Base-by-base conservation (phyloP, 2,329 filamentous ascomycete species). In the Biscogniauxia marginata region DNA sequence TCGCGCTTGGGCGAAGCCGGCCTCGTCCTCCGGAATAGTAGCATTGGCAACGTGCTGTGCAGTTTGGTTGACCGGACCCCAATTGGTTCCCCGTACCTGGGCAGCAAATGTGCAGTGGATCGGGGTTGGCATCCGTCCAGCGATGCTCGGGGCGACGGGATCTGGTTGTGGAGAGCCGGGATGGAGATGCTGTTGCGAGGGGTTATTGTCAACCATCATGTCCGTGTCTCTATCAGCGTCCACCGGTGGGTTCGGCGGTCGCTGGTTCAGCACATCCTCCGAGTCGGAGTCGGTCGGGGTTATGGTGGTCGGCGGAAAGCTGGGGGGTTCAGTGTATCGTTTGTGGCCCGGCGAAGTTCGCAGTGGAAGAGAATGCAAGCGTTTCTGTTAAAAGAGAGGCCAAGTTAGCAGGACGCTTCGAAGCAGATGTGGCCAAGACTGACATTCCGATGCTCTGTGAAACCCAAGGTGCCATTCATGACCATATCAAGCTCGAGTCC, bases 101-200 rank as follows among this genome's bases (percentile, higher is more conserved):
- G 77, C 76, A 1, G 80, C 79, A 64, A 85, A 85, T 50, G 72
- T 82, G 57, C 80, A 79, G 61, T 84, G 79, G n/a, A 85, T 84
- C 1, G 83, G 83, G 1, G 83, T 85, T 2, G 83, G 82, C 70
- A 85, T 79, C 49, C 82, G 80, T 55, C 77, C 75, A 19, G 73
- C 73, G 47, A 73, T 64, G 55, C 65, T 73, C n/a, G 70, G 54
- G 7, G 65, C 67, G 24, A 66, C 49, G 7, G 62, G 62, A 30
- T 75, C 70, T 3, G 67, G 68, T 22, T 74, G 73, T 16, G 65
- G 65, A 3, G 67, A 56, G 3, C 65, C 70, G 0, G 73, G 67
- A 2, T 67, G 65, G n/a, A 72, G 58, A 49, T 68, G 59, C 8
- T 65, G 58, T 22, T 62, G 56, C 23, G 60, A 54, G 49, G 65